phyloP scores from a whole-genome alignment of 2,329 filamentous ascomycete species.

The Cryphonectria radicalis region DNA sequence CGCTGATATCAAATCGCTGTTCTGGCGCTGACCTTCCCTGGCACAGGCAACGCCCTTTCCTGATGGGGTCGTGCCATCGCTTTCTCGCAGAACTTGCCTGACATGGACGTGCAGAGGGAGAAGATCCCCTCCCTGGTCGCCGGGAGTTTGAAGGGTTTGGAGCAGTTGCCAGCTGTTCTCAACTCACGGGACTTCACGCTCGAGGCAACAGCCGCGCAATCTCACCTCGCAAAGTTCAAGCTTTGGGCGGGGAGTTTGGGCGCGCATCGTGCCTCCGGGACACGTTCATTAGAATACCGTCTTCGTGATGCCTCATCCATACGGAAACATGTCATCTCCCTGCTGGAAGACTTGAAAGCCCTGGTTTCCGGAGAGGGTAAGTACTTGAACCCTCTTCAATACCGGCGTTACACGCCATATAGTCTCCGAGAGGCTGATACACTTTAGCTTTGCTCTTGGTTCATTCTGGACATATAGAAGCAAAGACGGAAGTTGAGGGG shows the following conservation, averaged over 20 bases:
- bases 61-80: not conserved
- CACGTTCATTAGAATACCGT: conserved; percentile 11
- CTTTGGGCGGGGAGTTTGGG: conserved; percentile 15
- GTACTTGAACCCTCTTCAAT: not conserved
- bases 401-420: not conserved
- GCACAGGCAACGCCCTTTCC: not conserved
- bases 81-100: not conserved
- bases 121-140: conserved; percentile 3
- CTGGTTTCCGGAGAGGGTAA: conserved; percentile 1
- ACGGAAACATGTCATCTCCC: not conserved
- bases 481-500: not conserved
- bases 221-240: conserved; percentile 11
- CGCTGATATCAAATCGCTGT: not conserved
- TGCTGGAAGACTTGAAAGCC: conserved; percentile 1
- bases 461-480: not conserved
- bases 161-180: not conserved
- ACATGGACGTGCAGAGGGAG: not conserved
- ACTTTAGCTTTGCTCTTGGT: not conserved
- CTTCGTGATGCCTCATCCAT: conserved; percentile 18
- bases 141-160: not conserved
- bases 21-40: not conserved
- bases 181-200: not conserved
- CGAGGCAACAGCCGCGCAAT: not conserved
- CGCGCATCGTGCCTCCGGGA: conserved; percentile 4
- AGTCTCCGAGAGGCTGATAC: not conserved